A percentile compares a stretch with the other conserved stretches of the same genome.
Conservation (phyloP, 768 basidiomycete genomes). For the Rhodotorula kratochvilovae region DNA sequence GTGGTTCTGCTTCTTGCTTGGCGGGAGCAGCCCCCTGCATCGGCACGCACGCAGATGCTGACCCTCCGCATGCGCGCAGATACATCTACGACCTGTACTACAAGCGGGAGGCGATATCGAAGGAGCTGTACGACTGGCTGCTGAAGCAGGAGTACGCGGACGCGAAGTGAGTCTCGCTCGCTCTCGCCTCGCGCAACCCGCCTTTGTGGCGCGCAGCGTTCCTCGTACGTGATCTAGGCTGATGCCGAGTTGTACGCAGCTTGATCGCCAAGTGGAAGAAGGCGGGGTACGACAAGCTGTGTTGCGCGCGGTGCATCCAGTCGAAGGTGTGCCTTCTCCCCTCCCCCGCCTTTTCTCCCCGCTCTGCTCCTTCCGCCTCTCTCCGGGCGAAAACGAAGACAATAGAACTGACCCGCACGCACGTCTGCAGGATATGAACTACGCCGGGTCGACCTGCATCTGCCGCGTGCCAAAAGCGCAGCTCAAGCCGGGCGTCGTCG, state of each 20-base stretch:
- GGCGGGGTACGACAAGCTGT: conserved; percentile 93
- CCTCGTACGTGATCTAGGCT: too few relatives aligned
- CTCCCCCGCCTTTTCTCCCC: not conserved
- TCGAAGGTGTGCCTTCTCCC: conserved; percentile 59
- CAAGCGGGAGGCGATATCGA: conserved; percentile 90
- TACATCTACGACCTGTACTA: conserved; percentile 99
- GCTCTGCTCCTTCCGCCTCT: not conserved
- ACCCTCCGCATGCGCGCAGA: conserved; percentile 46
- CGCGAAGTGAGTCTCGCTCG: conserved; percentile 65
- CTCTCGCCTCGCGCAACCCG: not conserved
- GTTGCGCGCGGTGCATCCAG: conserved; percentile 94
- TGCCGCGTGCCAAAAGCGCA: conserved; percentile 95
- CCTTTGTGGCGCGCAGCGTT: not conserved
- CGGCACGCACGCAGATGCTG: too few relatives aligned
- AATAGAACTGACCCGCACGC: conserved; percentile 20
- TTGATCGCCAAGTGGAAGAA: conserved; percentile 99
- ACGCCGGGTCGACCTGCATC: conserved; percentile 95
- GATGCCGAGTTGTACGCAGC: conserved; percentile 50
- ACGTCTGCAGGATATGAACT: conserved; percentile 84
- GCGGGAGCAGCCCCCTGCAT: too few relatives aligned
- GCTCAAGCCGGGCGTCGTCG: conserved; percentile 79
- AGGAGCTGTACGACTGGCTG: conserved; percentile 86
- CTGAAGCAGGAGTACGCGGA: conserved; percentile 96
- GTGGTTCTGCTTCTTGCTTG: not conserved
- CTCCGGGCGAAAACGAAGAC: too few relatives aligned